Percentiles rank a stretch among this genome's conserved stretches.
phyloP scores from a whole-genome alignment of 176 grass and related monocot species.

The Thinopyrum elongatum region DNA sequence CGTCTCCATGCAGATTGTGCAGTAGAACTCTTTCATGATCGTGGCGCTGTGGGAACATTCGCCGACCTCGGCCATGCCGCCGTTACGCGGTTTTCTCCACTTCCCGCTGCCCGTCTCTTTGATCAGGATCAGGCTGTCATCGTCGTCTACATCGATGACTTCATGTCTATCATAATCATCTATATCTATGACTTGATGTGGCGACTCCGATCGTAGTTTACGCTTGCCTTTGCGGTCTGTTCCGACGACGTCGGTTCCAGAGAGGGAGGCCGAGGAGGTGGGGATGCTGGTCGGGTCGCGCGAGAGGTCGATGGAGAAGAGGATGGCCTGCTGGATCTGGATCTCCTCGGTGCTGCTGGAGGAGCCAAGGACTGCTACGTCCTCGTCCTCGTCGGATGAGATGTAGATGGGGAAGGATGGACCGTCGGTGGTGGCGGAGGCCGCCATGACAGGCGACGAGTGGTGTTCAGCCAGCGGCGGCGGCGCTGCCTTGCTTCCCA shows the following conservation, averaged over 20 bases:
- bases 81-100: neutral
- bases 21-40: conserved; percentile 24
- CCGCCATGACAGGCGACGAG: neutral
- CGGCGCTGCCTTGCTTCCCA: neutral
- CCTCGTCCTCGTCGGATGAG: neutral
- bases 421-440: neutral
- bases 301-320: neutral
- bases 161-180: neutral
- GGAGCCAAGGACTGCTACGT: neutral
- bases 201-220: neutral
- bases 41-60: conserved; percentile 24
- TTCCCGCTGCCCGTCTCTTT: neutral
- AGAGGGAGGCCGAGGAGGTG: neutral
- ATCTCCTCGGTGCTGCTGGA: neutral
- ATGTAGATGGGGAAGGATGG: neutral
- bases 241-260: neutral
- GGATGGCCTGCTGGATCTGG: conserved; percentile 11
- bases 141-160: neutral
- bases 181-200: neutral
- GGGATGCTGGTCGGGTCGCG: neutral
- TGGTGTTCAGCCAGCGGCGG: neutral
- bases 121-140: neutral
- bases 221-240: neutral
- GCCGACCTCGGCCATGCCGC: neutral
- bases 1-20: conserved; percentile 59